Evolutionary conservation across 495 filamentous ascomycete genomes (phyloP).

Genomic region (Podospora australis): DNA sequence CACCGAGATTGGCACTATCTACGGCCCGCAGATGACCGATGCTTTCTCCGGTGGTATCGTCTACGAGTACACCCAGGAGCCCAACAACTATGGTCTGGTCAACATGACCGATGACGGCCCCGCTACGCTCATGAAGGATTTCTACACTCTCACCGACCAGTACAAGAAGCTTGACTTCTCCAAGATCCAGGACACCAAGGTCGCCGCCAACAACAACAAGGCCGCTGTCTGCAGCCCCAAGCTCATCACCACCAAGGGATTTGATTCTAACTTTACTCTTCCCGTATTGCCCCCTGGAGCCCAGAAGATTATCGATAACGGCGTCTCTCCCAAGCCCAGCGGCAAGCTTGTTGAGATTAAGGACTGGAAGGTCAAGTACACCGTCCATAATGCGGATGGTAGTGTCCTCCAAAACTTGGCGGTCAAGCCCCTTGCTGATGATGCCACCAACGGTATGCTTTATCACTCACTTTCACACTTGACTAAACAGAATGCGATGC

Average conservation of each 20-base stretch:
- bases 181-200: slow-evolving; percentile 49
- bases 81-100: slow-evolving; percentile 70
- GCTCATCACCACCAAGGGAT: slow-evolving; percentile 56
- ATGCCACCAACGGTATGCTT: slow-evolving; percentile 31
- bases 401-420: slow-evolving; percentile 28
- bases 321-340: slow-evolving; percentile 35
- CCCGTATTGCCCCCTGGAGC: slow-evolving; percentile 46
- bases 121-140: slow-evolving; percentile 63
- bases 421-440: slow-evolving; percentile 38
- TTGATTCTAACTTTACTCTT: slow-evolving; percentile 71
- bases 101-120: slow-evolving; percentile 57
- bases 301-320: slow-evolving; percentile 48
- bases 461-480: slow-evolving; percentile 1
- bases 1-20: slow-evolving; percentile 73
- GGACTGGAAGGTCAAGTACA: slow-evolving; percentile 34
- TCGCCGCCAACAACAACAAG: slow-evolving; percentile 44
- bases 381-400: slow-evolving; percentile 36
- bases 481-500: neutral
- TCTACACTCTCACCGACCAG: slow-evolving; percentile 65
- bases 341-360: slow-evolving; percentile 38
- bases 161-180: slow-evolving; percentile 66
- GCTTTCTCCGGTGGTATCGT: slow-evolving; percentile 82
- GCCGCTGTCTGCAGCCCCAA: slow-evolving; percentile 53
- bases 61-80: slow-evolving; percentile 78
- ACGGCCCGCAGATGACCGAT: slow-evolving; percentile 70